A percentile compares a stretch with the other conserved stretches of the same genome.
Conservation (phyloP, 2,329 filamentous ascomycete genomes). For the Microcyclosporella mali region DNA sequence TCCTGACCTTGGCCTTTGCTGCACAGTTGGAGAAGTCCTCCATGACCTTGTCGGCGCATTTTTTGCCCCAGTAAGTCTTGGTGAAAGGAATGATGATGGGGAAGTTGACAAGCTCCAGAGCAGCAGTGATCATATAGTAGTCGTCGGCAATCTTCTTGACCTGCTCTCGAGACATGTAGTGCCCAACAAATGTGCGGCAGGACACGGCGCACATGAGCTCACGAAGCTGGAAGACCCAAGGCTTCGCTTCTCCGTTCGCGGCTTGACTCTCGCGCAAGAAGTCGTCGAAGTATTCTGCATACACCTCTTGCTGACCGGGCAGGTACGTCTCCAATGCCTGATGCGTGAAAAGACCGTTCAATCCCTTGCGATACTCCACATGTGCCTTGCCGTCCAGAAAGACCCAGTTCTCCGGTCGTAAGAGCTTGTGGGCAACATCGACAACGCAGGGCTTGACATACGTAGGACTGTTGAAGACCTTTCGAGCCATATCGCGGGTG, state of each 20-base stretch:
- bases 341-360: conserved; percentile 91
- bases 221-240: conserved; percentile 88
- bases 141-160: conserved; percentile 94
- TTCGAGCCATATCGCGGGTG: conserved; percentile 88
- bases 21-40: conserved; percentile 85
- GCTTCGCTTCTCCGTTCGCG: conserved; percentile 64
- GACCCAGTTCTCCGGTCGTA: conserved; percentile 90
- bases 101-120: conserved; percentile 96
- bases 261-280: conserved; percentile 68
- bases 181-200: conserved; percentile 91
- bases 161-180: conserved; percentile 85
- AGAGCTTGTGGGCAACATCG: conserved; percentile 85
- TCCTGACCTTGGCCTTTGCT: conserved; percentile 74
- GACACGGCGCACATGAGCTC: conserved; percentile 93
- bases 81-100: conserved; percentile 93
- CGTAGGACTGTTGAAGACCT: conserved; percentile 88
- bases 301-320: conserved; percentile 86
- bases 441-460: conserved; percentile 97
- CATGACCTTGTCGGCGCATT: conserved; percentile 86
- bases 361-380: conserved; percentile 92
- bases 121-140: conserved; percentile 93
- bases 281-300: conserved; percentile 74
- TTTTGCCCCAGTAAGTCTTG: conserved; percentile 96
- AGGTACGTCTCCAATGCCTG: conserved; percentile 82
- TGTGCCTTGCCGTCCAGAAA: conserved; percentile 93